Evolutionary conservation across 139 green algal species (phyloP).

Genomic region (Tetradesmus obliquus): DNA sequence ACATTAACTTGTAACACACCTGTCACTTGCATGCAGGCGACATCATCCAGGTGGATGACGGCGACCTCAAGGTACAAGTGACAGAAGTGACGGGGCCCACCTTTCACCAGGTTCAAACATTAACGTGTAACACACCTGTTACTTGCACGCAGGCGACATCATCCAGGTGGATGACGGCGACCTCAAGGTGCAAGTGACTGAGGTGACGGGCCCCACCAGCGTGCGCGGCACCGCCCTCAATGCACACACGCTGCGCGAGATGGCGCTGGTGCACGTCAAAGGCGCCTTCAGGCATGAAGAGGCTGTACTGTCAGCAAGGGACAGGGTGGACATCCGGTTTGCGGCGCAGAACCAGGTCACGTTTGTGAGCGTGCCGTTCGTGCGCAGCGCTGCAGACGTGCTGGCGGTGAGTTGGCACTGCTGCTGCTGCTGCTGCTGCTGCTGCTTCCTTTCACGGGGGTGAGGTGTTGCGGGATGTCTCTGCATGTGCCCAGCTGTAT

Average conservation of each 20-base stretch:
- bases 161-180: constrained; percentile 65
- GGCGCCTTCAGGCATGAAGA: neutral
- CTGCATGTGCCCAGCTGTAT: neutral
- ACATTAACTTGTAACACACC: neutral
- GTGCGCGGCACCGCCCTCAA: constrained; percentile 16
- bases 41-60: constrained; percentile 63
- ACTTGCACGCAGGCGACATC: constrained; percentile 48
- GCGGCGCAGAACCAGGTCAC: constrained; percentile 52
- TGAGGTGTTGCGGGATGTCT: no score
- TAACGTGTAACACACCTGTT: neutral
- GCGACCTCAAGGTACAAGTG: constrained; percentile 57
- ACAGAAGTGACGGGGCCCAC: no score
- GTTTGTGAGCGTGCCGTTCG: constrained; percentile 63
- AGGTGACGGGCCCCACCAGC: constrained; percentile 9
- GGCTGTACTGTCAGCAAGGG: constrained; percentile 48
- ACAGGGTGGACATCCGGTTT: constrained; percentile 60
- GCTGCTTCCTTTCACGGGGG: no score
- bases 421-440: neutral
- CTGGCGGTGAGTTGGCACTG: constrained; percentile 27
- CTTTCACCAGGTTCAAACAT: no score
- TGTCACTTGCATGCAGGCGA: constrained; percentile 45
- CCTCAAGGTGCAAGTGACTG: constrained; percentile 50
- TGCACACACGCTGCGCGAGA: constrained; percentile 26
- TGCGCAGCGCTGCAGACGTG: constrained; percentile 53
- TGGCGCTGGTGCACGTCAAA: constrained; percentile 34